phyloP scores from a whole-genome alignment of 352 stramenopile genomes.

The Globisporangium cederbergense region DNA sequence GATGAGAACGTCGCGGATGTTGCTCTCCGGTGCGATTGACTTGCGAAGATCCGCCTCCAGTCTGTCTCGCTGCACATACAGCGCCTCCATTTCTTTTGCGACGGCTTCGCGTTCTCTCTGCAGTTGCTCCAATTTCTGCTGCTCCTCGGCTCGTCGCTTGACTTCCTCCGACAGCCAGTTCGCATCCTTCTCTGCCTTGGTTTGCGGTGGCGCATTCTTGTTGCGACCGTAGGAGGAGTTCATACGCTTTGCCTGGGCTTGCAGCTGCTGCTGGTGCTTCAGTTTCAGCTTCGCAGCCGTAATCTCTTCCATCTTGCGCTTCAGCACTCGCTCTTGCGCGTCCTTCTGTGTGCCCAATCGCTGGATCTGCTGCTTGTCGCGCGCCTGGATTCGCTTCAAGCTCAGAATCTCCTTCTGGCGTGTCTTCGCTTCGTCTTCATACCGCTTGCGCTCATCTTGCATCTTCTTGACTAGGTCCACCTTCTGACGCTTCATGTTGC shows the following conservation, averaged over 20 bases:
- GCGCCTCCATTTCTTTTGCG: conserved; percentile 75
- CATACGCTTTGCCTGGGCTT: conserved; percentile 64
- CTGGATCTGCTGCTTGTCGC: conserved; percentile 83
- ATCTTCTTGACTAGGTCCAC: conserved; percentile 89
- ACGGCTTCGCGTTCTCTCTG: conserved; percentile 73
- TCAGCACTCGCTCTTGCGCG: conserved; percentile 82
- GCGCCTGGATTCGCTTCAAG: conserved; percentile 76
- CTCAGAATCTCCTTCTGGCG: conserved; percentile 74
- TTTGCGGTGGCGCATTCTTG: conserved; percentile 31
- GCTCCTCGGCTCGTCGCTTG: conserved; percentile 74
- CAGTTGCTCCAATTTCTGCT: conserved; percentile 83
- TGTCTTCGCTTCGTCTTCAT: conserved; percentile 78
- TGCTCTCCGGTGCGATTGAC: conserved; percentile 54
- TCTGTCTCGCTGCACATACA: conserved; percentile 73
- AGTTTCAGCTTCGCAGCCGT: conserved; percentile 69
- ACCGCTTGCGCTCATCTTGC: conserved; percentile 80
- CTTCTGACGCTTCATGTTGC: conserved; percentile 87
- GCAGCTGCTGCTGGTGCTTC: conserved; percentile 83
- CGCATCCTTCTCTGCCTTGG: conserved; percentile 44
- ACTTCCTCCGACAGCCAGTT: conserved; percentile 86
- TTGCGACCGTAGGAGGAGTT: conserved; percentile 53
- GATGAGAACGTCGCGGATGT: conserved; percentile 79
- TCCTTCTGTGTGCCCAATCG: conserved; percentile 78
- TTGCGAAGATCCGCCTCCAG: conserved; percentile 67
- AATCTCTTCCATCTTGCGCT: conserved; percentile 87